Conservation (phyloP, 2,329 filamentous ascomycete genomes). For the Alternaria ventricosa region DNA sequence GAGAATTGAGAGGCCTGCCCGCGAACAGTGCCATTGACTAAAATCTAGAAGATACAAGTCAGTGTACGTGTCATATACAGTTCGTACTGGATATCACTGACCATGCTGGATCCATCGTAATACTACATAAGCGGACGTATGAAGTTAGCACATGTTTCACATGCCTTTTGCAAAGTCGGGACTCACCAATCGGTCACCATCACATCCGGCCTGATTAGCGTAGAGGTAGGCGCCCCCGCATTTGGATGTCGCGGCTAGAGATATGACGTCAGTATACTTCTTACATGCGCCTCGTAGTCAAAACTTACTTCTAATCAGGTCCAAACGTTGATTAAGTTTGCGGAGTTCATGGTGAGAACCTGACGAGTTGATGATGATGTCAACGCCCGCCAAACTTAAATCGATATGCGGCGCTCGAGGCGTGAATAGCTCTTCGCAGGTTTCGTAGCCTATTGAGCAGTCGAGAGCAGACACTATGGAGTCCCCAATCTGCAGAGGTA, state of each 20-base stretch:
- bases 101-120: constrained; percentile 63
- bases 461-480: constrained; percentile 67
- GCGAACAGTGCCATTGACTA: constrained; percentile 67
- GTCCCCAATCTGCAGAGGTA: constrained; percentile 64
- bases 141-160: constrained; percentile 12
- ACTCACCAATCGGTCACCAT: neutral
- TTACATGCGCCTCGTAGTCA: too few species aligned
- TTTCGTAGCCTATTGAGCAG: constrained; percentile 39
- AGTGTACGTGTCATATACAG: too few species aligned
- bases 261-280: too few species aligned
- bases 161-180: neutral
- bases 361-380: neutral
- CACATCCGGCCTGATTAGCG: too few species aligned
- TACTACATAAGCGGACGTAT: too few species aligned
- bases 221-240: too few species aligned
- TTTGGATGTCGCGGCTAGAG: too few species aligned
- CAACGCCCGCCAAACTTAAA: neutral
- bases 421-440: constrained; percentile 12
- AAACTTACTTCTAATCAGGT: neutral
- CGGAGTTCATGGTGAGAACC: neutral
- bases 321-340: fast-evolving
- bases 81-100: constrained; percentile 36
- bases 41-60: too few species aligned
- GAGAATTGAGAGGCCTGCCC: constrained; percentile 72
- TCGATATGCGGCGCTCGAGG: constrained; percentile 8